These are phyloP conservation scores for Chaetomiaceae sp. DNA, from an alignment of 2,329 filamentous ascomycete genomes.

Conservation along the genomic window DNA sequence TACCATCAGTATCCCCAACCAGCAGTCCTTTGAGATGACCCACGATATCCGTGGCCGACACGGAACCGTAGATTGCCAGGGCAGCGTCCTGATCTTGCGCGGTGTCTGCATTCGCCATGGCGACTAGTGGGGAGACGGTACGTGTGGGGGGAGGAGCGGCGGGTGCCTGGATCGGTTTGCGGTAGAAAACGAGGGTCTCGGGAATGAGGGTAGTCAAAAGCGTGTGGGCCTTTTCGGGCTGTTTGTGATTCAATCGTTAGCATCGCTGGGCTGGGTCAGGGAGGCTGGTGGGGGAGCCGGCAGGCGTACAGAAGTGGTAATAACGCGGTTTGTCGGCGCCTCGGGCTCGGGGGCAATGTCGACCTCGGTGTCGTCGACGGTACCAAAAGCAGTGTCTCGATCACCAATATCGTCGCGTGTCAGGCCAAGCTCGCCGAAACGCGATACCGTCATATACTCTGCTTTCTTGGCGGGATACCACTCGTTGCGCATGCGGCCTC, in stretches of 20 bases:
- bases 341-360: neutral
- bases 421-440: constrained; percentile 31
- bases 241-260: neutral
- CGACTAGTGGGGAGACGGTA: constrained; percentile 23
- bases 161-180: constrained; percentile 32
- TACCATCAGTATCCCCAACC: constrained; percentile 31
- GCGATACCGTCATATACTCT: constrained; percentile 34
- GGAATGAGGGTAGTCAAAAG: constrained; percentile 36
- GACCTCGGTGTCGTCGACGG: constrained; percentile 4
- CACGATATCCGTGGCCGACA: constrained; percentile 36
- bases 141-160: constrained; percentile 18
- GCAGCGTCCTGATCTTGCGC: constrained; percentile 1
- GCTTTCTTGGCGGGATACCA: constrained; percentile 33
- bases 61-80: constrained; percentile 40
- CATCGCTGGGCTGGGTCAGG: neutral
- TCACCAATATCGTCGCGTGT: constrained; percentile 28
- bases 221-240: constrained; percentile 34
- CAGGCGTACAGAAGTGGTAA: constrained; percentile 8
- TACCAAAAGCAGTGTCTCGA: constrained; percentile 29
- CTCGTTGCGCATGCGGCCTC: constrained; percentile 35
- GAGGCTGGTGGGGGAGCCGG: neutral
- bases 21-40: constrained; percentile 33
- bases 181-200: constrained; percentile 35
- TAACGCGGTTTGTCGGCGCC: neutral
- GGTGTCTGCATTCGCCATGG: constrained; percentile 14